Evolutionary conservation across 495 filamentous ascomycete genomes (phyloP), one percentile per base, ranked within the genome.

Genomic region (Trichoderma asperelloides): DNA sequence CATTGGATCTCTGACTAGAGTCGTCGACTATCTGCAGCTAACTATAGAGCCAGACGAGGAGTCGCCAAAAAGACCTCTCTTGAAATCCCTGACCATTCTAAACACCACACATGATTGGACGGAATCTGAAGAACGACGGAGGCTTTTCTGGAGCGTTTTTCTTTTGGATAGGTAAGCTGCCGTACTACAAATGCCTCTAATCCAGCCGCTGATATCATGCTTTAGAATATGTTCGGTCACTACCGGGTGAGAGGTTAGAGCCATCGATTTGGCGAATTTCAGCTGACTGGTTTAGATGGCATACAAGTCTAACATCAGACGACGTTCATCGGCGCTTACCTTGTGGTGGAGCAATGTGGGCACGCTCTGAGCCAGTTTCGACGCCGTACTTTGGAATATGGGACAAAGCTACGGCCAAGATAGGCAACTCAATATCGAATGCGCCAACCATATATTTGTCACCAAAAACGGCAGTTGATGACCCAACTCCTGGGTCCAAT

Each of bases 331-430:
- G 78, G 8, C 75, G 77, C 3, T 69, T 81, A 11, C 79, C 79
- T 13, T 77, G 76, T 57, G 75, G 78, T 40, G 78, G 77, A 0
- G 70, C 69, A 4, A 63, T 74, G 21, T 80, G 78, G 76, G 67
- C 65, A 30, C 71, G 70, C 15, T 72, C 75, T 55, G 69, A 76
- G 16, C 69, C 72, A 0, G 77, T 75, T 1, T 28, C 65, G 12
- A 79, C 79, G 1, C 79, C 78, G 1, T 81, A 73, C 66, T 79
- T 81, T 64, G 75, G 76, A 6, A 79, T 81, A 40, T 79, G 76
- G 75, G 74, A 78, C 64, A 75, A 74, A 55, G 73, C 76, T 6
- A 70, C 71, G 6, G 71, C 72, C 4, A 71, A 71, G 23, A 79
- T 78, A 18, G 77, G 76, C 9, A 76, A 76, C 21, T 71, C 74